Conservation (phyloP, 495 filamentous ascomycete species). For the Penicillium crystallinum region DNA sequence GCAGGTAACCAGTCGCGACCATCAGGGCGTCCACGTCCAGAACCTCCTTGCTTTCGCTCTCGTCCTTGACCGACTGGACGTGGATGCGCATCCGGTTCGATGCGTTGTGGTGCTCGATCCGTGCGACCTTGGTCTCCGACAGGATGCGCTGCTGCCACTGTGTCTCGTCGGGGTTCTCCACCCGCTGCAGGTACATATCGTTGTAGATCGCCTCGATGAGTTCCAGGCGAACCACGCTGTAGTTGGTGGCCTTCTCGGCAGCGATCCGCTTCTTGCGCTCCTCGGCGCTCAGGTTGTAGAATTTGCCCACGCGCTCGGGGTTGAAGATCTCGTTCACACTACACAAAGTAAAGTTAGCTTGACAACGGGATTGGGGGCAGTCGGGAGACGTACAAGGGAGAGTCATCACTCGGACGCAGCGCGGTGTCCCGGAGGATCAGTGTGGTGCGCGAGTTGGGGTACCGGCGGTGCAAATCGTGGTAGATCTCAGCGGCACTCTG, state of each 20-base stretch:
- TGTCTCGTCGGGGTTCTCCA: slow-evolving; percentile 61
- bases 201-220: slow-evolving; percentile 84
- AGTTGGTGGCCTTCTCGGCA: slow-evolving; percentile 77
- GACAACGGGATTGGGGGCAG: no score
- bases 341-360: background rate
- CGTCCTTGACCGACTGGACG: slow-evolving; percentile 26
- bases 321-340: slow-evolving; percentile 98
- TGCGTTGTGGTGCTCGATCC: slow-evolving; percentile 48
- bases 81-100: slow-evolving; percentile 39
- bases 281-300: slow-evolving; percentile 59
- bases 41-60: slow-evolving; percentile 44
- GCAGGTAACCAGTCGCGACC: slow-evolving; percentile 80
- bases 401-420: slow-evolving; percentile 87
- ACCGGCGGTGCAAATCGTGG: slow-evolving; percentile 75
- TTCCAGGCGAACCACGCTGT: slow-evolving; percentile 83
- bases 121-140: slow-evolving; percentile 55
- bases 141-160: slow-evolving; percentile 80
- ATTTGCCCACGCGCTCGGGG: slow-evolving; percentile 67
- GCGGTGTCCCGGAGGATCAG: slow-evolving; percentile 75
- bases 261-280: slow-evolving; percentile 58
- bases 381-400: slow-evolving; percentile 75
- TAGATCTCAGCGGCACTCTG: slow-evolving; percentile 96
- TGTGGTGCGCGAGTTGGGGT: slow-evolving; percentile 70
- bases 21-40: slow-evolving; percentile 77
- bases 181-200: slow-evolving; percentile 74